Conservation (phyloP, 2,329 filamentous ascomycete genomes). For the Colletotrichum liriopes region DNA sequence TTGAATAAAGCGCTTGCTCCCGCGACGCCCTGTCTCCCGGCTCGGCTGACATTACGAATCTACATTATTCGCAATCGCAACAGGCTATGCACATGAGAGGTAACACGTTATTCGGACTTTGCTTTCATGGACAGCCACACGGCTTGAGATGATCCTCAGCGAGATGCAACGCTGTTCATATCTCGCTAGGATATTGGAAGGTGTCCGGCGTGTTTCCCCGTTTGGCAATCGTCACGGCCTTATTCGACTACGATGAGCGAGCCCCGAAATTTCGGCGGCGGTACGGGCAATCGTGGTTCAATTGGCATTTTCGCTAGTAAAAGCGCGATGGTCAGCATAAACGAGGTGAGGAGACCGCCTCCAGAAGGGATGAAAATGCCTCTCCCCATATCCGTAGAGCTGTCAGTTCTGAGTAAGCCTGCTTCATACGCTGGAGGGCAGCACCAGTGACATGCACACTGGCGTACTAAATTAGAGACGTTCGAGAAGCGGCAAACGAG, state of each 20-base stretch:
- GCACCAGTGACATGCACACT: slow-evolving; percentile 11
- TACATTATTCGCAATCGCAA: background rate
- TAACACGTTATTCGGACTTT: background rate
- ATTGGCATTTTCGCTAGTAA: background rate
- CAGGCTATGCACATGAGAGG: background rate
- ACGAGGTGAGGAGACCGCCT: slow-evolving; percentile 3
- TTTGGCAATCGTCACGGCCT: background rate
- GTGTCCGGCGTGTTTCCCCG: background rate
- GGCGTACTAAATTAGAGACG: slow-evolving; percentile 32
- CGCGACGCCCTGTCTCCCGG: slow-evolving; percentile 14
- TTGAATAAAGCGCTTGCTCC: slow-evolving; percentile 29
- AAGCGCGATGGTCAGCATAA: slow-evolving; percentile 1
- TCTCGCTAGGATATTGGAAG: background rate
- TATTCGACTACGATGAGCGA: background rate
- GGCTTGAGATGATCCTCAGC: background rate
- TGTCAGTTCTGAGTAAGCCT: slow-evolving; percentile 26
- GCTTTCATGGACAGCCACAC: background rate
- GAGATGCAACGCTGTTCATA: background rate
- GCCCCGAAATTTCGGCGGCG: background rate
- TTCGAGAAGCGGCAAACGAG: slow-evolving; percentile 39
- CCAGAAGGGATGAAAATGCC: slow-evolving; percentile 8
- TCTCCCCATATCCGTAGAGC: background rate
- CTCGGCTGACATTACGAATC: slow-evolving; percentile 9
- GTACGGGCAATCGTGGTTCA: background rate
- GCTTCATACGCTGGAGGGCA: slow-evolving; percentile 18